Conservation (phyloP, 345 rosid species). For the Eucalyptus camaldulensis region DNA sequence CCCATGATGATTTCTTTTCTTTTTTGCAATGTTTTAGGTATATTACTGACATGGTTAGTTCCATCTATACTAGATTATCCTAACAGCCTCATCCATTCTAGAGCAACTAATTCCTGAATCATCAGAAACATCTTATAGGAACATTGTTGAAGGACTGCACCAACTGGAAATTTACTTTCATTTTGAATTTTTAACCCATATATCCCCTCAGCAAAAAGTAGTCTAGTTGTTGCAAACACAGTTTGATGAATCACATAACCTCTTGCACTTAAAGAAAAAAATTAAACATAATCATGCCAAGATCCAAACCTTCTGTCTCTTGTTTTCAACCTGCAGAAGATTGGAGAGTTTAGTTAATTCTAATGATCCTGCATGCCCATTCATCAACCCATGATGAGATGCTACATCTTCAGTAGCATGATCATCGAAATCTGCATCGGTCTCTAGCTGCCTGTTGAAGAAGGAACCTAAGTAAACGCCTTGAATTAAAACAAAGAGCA, state of each 20-base stretch:
- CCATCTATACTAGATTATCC: not conserved
- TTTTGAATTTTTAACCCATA: not conserved
- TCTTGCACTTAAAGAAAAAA: not conserved
- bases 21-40: not conserved
- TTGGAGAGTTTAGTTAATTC: conserved; percentile 30
- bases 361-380: conserved; percentile 4
- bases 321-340: conserved; percentile 35
- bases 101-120: not conserved
- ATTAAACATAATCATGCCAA: not conserved
- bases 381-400: conserved; percentile 3
- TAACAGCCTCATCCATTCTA: not conserved
- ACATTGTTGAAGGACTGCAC: not conserved
- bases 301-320: conserved; percentile 44
- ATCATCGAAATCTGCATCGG: conserved; percentile 74
- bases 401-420: conserved; percentile 34
- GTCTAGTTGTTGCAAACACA: not conserved
- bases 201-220: not conserved
- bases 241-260: not conserved
- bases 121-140: not conserved
- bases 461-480: not conserved
- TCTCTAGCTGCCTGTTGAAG: conserved; percentile 56
- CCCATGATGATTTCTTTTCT: not conserved
- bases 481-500: not conserved
- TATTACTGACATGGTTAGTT: not conserved
- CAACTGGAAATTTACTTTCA: not conserved